Conservation (phyloP, 345 rosid genomes). For the Salix purpurea region DNA sequence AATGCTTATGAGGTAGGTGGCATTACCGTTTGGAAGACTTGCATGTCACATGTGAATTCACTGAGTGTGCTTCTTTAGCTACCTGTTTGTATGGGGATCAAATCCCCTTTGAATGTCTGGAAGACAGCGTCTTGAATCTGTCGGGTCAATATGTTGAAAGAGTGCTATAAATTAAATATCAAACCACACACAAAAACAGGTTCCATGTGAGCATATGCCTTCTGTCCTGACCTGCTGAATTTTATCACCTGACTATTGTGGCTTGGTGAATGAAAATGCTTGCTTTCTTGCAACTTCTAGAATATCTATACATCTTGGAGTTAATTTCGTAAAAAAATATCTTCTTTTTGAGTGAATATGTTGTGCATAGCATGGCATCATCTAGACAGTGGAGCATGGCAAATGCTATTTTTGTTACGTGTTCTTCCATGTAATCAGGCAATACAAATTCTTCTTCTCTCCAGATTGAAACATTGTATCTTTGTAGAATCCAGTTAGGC, state of each 20-base stretch:
- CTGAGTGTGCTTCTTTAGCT: background rate
- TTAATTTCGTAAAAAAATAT: background rate
- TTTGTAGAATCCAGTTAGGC: background rate
- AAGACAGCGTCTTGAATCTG: background rate
- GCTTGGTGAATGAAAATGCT: background rate
- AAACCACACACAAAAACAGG: background rate
- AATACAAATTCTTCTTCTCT: background rate
- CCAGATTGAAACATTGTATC: background rate
- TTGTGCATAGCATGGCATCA: background rate
- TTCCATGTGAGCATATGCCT: background rate
- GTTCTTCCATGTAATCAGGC: background rate
- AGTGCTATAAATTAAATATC: background rate
- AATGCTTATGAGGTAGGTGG: slow-evolving; percentile 70
- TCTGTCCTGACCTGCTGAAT: background rate
- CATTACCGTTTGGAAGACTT: background rate
- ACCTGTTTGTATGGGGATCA: background rate
- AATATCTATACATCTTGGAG: background rate
- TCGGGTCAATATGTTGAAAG: background rate
- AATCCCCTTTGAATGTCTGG: background rate
- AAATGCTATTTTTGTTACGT: background rate
- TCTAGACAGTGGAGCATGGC: background rate
- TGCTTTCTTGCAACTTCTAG: background rate
- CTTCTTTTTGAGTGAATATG: background rate
- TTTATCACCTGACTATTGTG: background rate
- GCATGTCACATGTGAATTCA: background rate